These are phyloP conservation scores for Blattamonas nauphoetae DNA, from an alignment of 78 protist genomes.

Conservation along the genomic window DNA sequence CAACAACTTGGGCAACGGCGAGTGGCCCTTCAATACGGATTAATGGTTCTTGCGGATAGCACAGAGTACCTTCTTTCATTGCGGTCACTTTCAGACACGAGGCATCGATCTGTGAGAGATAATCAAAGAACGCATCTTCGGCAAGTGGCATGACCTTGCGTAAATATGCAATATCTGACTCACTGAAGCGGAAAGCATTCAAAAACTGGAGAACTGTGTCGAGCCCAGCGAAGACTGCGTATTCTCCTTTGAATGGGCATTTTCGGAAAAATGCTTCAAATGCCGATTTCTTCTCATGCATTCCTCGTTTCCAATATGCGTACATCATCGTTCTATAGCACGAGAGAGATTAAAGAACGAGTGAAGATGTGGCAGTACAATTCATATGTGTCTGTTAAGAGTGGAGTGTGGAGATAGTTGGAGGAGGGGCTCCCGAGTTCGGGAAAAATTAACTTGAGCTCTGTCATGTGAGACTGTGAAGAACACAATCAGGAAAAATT, in stretches of 20 bases:
- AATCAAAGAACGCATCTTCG: constrained; percentile 50
- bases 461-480: too few species aligned
- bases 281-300: constrained; percentile 51
- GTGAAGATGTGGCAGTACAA: neutral
- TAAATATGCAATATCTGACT: constrained; percentile 47
- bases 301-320: neutral
- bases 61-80: constrained; percentile 59
- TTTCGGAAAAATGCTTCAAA: constrained; percentile 83
- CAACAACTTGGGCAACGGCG: constrained; percentile 73
- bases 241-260: constrained; percentile 76
- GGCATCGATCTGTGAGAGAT: neutral
- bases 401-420: neutral
- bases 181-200: constrained; percentile 18
- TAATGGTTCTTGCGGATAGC: constrained; percentile 67
- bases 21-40: constrained; percentile 79
- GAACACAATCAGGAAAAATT: too few species aligned
- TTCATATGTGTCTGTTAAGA: constrained; percentile 30
- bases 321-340: constrained; percentile 16
- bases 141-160: constrained; percentile 30
- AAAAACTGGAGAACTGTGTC: constrained; percentile 40
- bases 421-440: too few species aligned
- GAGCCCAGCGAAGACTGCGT: constrained; percentile 76
- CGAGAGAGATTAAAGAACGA: neutral
- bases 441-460: too few species aligned
- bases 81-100: constrained; percentile 34